Evolutionary conservation across 2,329 filamentous ascomycete genomes (phyloP), one percentile per base, ranked within the genome.

Genomic region (Aspergillus terreus): DNA sequence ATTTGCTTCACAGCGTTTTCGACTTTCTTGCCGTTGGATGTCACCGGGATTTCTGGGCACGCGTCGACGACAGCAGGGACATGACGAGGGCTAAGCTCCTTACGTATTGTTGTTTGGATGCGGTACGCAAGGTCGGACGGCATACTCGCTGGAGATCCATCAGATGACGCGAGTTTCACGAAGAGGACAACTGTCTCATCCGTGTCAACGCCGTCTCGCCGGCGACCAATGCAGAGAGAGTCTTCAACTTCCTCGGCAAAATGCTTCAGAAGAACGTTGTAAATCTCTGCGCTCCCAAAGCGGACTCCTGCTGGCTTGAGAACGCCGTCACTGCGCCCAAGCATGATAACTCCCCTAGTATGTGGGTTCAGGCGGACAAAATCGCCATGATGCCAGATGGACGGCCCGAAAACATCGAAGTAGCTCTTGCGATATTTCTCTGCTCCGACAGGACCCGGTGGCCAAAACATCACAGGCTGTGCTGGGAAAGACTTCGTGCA

Each of bases 1-100:
- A 97, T 96, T 72, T 96, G 92, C 77, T 97, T 97, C 5, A 97
- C 92, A 0, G 90, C 90, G 44, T 95, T 91, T 70, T 99, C 92
- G 53, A 99, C 90, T 84, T 97, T 99, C 78, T 99, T 99, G 48
- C 92, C 92, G 65, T 99, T 99, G 2, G 86, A 85, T 14, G 94
- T 97, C 59, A 92, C 85, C 0, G 92, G 94, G 15, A 99, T 94
- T 35, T 92, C 91, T 0, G 86, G 84, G 56, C 88, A 92, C 67
- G 88, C 85, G 58, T 92, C 89, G 15, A 97, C 78, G 0, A 96
- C 76, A 0, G 84, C 87, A 0, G 92, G 92, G 0, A 97, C 91
- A 75, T 99, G 94, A 48, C 94, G 81, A 4, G 90, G 88, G 62
- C 90, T 96, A 53, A 97, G 75, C 69, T 95, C 90, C 56, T 78